Base-by-base conservation (phyloP, 2,329 filamentous ascomycete species). In the Talaromyces sp. region DNA sequence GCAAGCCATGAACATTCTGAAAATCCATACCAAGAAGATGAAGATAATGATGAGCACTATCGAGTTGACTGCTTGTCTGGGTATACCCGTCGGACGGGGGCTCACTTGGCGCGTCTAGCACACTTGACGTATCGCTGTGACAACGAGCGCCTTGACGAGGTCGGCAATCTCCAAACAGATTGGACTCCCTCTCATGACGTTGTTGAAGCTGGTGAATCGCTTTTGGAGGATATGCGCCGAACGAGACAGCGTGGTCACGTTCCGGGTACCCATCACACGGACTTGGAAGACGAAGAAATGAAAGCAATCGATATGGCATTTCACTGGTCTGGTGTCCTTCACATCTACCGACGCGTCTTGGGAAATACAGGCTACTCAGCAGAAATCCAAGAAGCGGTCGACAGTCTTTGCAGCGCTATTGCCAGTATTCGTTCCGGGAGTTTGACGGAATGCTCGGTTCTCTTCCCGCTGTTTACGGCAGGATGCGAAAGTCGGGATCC, bases 401-500 rank as follows among this genome's bases (percentile, higher is more conserved):
- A 80, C 40, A 82, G 85, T 65, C 88, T 93, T 52, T 78, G 91
- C 31, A 77, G 79, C 1, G 83, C 86, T 35, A 77, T 93, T 65
- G 79, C 80, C 23, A 83, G 83, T 40, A 85, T 95, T 56, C 79
- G 85, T 12, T 77, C 81, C 12, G 88, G 89, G 5, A 87, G 87
- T 33, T 86, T 86, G 16, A 89, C 90, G 0, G 91, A 93, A 74
- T 87, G 86, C 8, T 91, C 89, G 69, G 77, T 91, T 18, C 74
- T 95, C 42, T 93, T 95, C 67, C 91, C 91, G 0, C 86, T 95
- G 77, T 95, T 95, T 74, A 90, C 89, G 1, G 91, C 91, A 1
- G 91, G 91, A 0, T 93, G 90, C 67, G 89, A 95, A 72, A 86
- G 87, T 0, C 77, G 78, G 61, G 83, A 86, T 56, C 69, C 79